A percentile compares a stretch with the other conserved stretches of the same genome.
Evolutionary conservation across 345 rosid species (phyloP).

Genomic region (Heritiera littoralis): DNA sequence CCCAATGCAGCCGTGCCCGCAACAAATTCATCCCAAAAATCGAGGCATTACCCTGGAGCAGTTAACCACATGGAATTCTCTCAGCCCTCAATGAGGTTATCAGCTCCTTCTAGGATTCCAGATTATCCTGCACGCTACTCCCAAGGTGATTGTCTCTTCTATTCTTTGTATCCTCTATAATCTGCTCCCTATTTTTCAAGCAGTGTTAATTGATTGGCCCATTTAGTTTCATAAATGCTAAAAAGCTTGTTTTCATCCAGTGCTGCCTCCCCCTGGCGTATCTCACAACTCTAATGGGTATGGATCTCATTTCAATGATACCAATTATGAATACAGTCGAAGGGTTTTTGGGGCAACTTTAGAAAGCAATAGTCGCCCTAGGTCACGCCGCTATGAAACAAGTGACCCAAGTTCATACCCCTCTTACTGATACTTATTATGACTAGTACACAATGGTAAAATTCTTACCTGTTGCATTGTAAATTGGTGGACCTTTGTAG

Average conservation of each 20-base stretch:
- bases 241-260: constrained; percentile 38
- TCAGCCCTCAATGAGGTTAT: constrained; percentile 37
- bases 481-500: neutral
- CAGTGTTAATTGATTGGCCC: neutral
- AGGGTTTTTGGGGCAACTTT: constrained; percentile 58
- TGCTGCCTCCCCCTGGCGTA: constrained; percentile 58
- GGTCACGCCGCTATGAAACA: constrained; percentile 54
- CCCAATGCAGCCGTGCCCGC: constrained; percentile 20
- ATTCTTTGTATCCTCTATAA: neutral
- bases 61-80: constrained; percentile 36
- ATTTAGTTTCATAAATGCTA: constrained; percentile 21
- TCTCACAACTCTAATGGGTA: constrained; percentile 45
- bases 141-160: constrained; percentile 36
- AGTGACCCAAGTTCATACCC: constrained; percentile 41
- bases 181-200: neutral
- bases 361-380: constrained; percentile 56
- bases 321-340: constrained; percentile 58
- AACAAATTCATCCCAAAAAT: constrained; percentile 36
- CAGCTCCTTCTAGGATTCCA: constrained; percentile 34
- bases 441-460: neutral
- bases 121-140: constrained; percentile 35
- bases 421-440: constrained; percentile 26
- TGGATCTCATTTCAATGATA: constrained; percentile 50
- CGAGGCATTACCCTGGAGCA: constrained; percentile 38
- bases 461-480: neutral